Base-by-base conservation (phyloP, 1,139 yeast species). In the Scheffersomyces insectosa region DNA sequence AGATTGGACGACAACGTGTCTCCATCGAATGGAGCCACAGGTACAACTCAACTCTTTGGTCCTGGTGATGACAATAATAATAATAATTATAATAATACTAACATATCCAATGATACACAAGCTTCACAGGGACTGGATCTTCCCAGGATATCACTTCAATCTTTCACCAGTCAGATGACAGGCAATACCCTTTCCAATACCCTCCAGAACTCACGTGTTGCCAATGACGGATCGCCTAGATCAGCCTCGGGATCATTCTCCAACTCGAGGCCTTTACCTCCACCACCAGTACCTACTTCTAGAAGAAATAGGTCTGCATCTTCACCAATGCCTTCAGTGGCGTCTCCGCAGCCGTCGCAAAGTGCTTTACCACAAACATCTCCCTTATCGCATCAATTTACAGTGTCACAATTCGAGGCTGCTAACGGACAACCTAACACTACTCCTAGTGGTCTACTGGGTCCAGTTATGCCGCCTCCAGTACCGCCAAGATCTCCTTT, bases 151-250 rank as follows among this genome's bases (percentile, higher is more conserved):
- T 59, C 74, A 6, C 59, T 75, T 20, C 73, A 69, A 49, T 65
- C 75, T 23, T 73, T 73, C 47, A 68, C 78, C 5, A 62, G 67
- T 39, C 79, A 73, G 50, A 72, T 72, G 78, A 70, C 78, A 1
- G 76, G 75, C 2, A 63, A 62, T 43, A 70, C 78, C 1, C 52
- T 63, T 34, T 57, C 62, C n/a, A 74, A 73, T 50, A 69, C 78
- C 5, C 37, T 63, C 36, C 69, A 64, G 41, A 72, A 72, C 46
- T 48, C 71, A 14, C 47, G 57, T 37, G 51, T 55, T 6, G 44
- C 52, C n/a, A 42, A 43, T 36, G 49, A 46, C 14, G 47, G 51
- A 4, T 48, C 58, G 8, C 65, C 70, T 28, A 53, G 60, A 23
- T 59, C 68, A 4, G 56, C 60, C 27, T 42, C 32, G 38, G 13